phyloP scores from a whole-genome alignment of 2,329 filamentous ascomycete species.

The Aspergillus thermomutatus region DNA sequence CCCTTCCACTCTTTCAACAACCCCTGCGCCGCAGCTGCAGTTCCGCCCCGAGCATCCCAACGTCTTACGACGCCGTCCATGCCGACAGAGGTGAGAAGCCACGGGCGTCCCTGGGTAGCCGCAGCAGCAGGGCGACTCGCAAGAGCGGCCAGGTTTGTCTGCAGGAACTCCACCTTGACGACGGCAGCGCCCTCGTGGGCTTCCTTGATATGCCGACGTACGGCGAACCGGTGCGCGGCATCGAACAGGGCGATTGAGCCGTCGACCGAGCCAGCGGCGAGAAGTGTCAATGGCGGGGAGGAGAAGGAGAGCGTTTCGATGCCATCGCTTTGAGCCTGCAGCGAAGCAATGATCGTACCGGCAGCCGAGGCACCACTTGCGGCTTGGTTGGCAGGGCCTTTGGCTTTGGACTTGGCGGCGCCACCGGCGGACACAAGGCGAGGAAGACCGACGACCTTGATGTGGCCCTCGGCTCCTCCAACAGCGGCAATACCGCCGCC shows the following conservation, averaged over 20 bases:
- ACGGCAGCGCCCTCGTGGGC: conserved; percentile 87
- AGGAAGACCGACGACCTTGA: conserved; percentile 82
- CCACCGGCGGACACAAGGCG: conserved; percentile 46
- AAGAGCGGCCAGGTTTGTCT: conserved; percentile 38
- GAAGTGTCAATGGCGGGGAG: conserved; percentile 57
- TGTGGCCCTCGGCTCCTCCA: conserved; percentile 81
- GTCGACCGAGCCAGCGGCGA: conserved; percentile 63
- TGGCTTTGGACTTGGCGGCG: conserved; percentile 50
- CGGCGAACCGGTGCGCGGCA: conserved; percentile 76
- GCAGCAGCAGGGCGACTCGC: conserved; percentile 24
- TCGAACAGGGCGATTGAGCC: conserved; percentile 81
- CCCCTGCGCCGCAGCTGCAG: conserved; percentile 63
- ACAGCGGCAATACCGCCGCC: conserved; percentile 76
- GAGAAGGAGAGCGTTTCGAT: conserved; percentile 73
- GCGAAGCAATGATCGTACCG: conserved; percentile 73
- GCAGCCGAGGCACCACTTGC: conserved; percentile 44
- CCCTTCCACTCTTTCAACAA: conserved; percentile 86
- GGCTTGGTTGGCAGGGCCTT: conserved; percentile 38
- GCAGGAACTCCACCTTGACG: conserved; percentile 86
- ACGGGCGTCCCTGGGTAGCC: conserved; percentile 49
- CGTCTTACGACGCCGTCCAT: conserved; percentile 87
- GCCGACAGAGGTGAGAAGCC: conserved; percentile 78
- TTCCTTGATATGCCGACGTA: conserved; percentile 75
- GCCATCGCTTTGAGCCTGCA: conserved; percentile 74
- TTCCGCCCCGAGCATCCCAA: conserved; percentile 77